Conservation (phyloP, 1,284 basidiomycete genomes). For the Albatrellus sp. region DNA sequence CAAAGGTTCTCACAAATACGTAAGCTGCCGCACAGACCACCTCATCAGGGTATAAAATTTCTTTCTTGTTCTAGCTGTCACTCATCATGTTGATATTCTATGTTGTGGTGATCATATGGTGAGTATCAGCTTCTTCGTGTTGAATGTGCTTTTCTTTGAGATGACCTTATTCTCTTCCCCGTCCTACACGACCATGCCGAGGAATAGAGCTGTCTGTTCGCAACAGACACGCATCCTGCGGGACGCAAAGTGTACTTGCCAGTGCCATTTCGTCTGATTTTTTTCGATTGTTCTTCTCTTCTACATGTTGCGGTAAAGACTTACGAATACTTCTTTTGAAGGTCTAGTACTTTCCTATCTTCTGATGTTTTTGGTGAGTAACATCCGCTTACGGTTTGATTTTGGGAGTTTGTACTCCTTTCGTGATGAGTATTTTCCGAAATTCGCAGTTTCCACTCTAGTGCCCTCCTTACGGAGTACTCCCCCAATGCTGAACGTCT, state of each 20-base stretch:
- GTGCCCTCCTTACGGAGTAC: constrained; percentile 49
- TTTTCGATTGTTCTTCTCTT: constrained; percentile 3
- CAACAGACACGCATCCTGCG: constrained; percentile 52
- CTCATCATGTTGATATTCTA: background rate
- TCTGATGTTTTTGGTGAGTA: too few species aligned
- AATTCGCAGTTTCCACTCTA: constrained; percentile 75
- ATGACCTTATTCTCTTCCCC: constrained; percentile 80
- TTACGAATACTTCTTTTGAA: background rate
- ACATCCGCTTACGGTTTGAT: too few species aligned
- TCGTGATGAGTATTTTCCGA: constrained; percentile 47
- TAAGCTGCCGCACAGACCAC: constrained; percentile 11
- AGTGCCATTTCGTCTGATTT: constrained; percentile 71
- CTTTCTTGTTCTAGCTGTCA: background rate
- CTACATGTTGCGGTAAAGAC: constrained; percentile 9
- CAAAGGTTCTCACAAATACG: constrained; percentile 5
- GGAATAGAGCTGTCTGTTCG: constrained; percentile 62
- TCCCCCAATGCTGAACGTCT: constrained; percentile 55
- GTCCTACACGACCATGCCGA: constrained; percentile 73
- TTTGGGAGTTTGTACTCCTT: constrained; percentile 10
- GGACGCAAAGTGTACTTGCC: constrained; percentile 66
- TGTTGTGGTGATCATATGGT: background rate
- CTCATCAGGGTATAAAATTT: constrained; percentile 1
- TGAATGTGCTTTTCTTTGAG: constrained; percentile 15
- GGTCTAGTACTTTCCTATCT: too few species aligned
- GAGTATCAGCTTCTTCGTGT: background rate